These are phyloP conservation scores for Crithidia mellificae DNA, from an alignment of 208 protist species.

Conservation along the genomic window DNA sequence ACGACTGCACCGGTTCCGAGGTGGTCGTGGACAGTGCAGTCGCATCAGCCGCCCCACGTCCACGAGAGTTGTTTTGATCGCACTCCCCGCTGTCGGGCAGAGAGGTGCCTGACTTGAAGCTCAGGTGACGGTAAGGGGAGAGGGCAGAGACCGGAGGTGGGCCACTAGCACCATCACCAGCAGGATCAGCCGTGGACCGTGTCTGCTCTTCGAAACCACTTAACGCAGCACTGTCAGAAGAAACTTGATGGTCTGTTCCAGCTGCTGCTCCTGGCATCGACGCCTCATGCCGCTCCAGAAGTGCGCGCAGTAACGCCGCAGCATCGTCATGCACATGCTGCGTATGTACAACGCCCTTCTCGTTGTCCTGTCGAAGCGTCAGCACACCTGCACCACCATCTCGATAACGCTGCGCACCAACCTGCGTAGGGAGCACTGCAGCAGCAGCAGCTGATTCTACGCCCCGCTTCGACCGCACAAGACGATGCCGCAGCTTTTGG, in stretches of 20 bases:
- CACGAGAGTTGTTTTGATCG: too few species aligned
- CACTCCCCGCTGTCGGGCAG: not conserved
- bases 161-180: not conserved
- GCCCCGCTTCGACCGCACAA: not conserved
- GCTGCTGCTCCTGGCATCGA: too few species aligned
- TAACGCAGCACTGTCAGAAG: too few species aligned
- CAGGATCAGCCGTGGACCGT: too few species aligned
- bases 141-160: conserved; percentile 2
- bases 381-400: not conserved
- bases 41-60: too few species aligned
- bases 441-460: too few species aligned
- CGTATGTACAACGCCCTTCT: not conserved
- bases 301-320: not conserved
- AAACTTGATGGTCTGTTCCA: too few species aligned
- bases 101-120: conserved; percentile 4
- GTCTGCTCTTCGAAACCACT: too few species aligned
- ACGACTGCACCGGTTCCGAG: conserved; percentile 15
- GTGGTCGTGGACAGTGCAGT: not conserved
- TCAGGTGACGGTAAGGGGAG: conserved; percentile 11
- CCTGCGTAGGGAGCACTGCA: too few species aligned
- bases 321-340: not conserved
- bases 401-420: not conserved
- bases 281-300: not conserved
- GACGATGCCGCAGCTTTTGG: conserved; percentile 32
- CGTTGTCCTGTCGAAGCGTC: not conserved